Base-by-base conservation (phyloP, 441 rosid species). In the Dalechampia spathulata region DNA sequence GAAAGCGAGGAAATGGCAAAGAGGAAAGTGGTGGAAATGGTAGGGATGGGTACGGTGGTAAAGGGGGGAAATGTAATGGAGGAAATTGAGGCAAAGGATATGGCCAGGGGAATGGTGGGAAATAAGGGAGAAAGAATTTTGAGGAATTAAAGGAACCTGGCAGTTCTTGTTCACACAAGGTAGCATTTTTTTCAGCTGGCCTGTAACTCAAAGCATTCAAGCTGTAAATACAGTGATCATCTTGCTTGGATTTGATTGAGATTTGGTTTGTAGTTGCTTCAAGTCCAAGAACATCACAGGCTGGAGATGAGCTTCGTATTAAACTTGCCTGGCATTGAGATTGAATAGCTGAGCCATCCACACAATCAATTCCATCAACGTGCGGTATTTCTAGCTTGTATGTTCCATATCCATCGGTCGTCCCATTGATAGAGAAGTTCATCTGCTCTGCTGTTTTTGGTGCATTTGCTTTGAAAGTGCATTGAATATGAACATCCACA, bases 341-440 rank as follows among this genome's bases (percentile, higher is more conserved):
- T 12, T 68, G 77, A 16, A 93, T 62, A 42, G 66, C 76, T 51
- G 72, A 57, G 1, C 79, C 88, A 39, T 76, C 86, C 7, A 76
- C 83, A 42, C 97, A 89, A 49, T 49, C 78, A 36, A 86, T 64
- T 19, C 88, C 91, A 21, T 85, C 95, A 10, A 89, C 70, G 1
- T 89, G 65, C 19, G 95, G 85, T 42, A 87, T 63, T 52, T 81
- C 78, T 26, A 85, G 69, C 71, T 72, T 82, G 81, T 89, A 93
- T 17, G 76, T 64, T 36, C 97, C 99, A 25, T 67, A 63, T 60
- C 65, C 79, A 64, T 89, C 74, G 16, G 96, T 89, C 49, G 85
- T 89, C 69, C 97, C 79, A 71, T 86, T 93, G 43, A 84, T 86
- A 16, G 96, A 78, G 67, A 89, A 80, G 27, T 69, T 56, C 52